These are phyloP conservation scores for Xerocomus minutiporus DNA, from an alignment of 1,284 basidiomycete species.

Conservation along the genomic window DNA sequence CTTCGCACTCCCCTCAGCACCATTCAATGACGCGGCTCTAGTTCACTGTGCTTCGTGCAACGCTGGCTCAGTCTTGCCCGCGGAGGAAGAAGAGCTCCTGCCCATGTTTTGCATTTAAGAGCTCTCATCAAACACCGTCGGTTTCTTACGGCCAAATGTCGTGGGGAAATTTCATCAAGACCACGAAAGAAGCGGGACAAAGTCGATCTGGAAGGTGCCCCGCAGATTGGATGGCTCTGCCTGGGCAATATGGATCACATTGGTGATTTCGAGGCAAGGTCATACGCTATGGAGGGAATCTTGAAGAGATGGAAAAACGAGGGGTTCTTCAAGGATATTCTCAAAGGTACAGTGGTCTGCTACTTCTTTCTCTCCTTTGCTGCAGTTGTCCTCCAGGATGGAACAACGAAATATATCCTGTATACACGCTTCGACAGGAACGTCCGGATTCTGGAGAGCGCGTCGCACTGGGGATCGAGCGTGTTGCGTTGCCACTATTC, in stretches of 20 bases:
- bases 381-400: slow-evolving; percentile 12
- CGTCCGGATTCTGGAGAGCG: background rate
- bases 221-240: slow-evolving; percentile 8
- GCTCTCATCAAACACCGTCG: slow-evolving; percentile 13
- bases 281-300: slow-evolving; percentile 11
- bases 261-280: slow-evolving; percentile 12
- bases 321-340: slow-evolving; percentile 18
- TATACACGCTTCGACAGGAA: slow-evolving; percentile 19
- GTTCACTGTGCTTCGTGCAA: slow-evolving; percentile 22
- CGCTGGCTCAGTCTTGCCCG: background rate
- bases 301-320: slow-evolving; percentile 16
- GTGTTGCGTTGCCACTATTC: slow-evolving; percentile 41
- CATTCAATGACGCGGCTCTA: slow-evolving; percentile 15
- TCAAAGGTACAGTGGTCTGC: slow-evolving; percentile 16
- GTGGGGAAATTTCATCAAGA: slow-evolving; percentile 12
- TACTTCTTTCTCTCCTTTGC: background rate
- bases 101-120: slow-evolving; percentile 17
- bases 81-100: slow-evolving; percentile 20
- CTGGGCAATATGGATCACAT: slow-evolving; percentile 21
- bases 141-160: slow-evolving; percentile 21
- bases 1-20: slow-evolving; percentile 20
- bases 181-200: slow-evolving; percentile 1
- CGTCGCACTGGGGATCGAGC: slow-evolving; percentile 40
- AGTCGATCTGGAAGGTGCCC: slow-evolving; percentile 21
- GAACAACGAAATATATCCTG: slow-evolving; percentile 24